Conservation (phyloP, 1,284 basidiomycete genomes). For the Gomphus bonarii region DNA sequence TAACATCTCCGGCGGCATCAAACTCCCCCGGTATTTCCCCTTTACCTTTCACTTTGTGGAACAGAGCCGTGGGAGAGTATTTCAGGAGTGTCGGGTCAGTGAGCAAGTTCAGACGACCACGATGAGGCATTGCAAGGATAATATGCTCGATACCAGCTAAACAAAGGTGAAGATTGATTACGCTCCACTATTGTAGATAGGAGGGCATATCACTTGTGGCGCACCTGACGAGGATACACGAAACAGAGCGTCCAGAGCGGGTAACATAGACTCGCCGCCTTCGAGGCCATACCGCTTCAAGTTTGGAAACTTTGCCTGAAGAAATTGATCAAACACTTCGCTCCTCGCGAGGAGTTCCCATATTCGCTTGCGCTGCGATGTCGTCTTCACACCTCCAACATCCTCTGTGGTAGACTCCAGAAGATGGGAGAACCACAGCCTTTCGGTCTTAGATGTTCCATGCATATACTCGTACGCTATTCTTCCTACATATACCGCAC, state of each 20-base stretch:
- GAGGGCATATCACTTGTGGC: constrained; percentile 1
- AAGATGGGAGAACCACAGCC: constrained; percentile 77
- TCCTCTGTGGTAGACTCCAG: constrained; percentile 52
- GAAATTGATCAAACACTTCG: constrained; percentile 75
- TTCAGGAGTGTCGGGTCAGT: constrained; percentile 52
- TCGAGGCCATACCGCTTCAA: constrained; percentile 79
- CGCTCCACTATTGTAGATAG: background rate
- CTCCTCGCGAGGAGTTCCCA: constrained; percentile 62
- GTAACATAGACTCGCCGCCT: constrained; percentile 85
- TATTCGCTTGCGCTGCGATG: constrained; percentile 39
- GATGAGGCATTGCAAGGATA: constrained; percentile 75
- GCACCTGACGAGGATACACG: constrained; percentile 51
- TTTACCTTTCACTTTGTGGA: constrained; percentile 78
- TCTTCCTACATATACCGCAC: constrained; percentile 65
- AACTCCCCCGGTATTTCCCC: constrained; percentile 61
- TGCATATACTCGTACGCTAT: constrained; percentile 91
- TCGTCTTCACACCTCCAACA: constrained; percentile 12
- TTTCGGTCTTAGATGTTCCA: constrained; percentile 68
- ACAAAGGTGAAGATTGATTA: background rate
- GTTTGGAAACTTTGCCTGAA: constrained; percentile 76
- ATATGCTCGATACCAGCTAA: constrained; percentile 61
- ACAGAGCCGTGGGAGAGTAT: constrained; percentile 56
- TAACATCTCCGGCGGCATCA: constrained; percentile 71
- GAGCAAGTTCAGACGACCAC: constrained; percentile 83
- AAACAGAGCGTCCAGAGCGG: constrained; percentile 72